Base-by-base conservation (phyloP, 1,284 basidiomycete species). In the Rhizoctonia solani region DNA sequence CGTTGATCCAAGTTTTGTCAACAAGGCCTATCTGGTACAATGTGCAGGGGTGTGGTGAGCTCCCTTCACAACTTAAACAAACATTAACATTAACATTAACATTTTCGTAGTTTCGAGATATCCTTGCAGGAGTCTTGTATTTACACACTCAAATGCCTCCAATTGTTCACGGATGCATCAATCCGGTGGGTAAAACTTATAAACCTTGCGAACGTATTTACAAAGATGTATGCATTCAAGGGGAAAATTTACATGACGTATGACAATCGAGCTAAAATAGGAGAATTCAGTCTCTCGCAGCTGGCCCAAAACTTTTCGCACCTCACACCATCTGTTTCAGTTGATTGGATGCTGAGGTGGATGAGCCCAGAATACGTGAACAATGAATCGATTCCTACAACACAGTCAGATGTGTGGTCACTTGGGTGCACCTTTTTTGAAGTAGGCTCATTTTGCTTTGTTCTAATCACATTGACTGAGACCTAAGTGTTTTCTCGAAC, bases 151-250 rank as follows among this genome's bases (percentile, higher is more conserved):
- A 29, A 5, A 19, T 19, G 6, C 65, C 65, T 32, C 23, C 32
- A 1, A 55, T 66, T 32, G 65, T 39, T 13, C 65, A 66, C 42
- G 65, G 65, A 29, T 47, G 37, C 21, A 27, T 66, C 34, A 55
- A 66, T 13, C 52, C 65, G 5, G 54, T 56, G 5, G 19, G 41
- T 27, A n/a, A 25, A 29, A 19, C 44, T 19, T 39, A 44, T 6
- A 14, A 19, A 39, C 16, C 16, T 6, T 25, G 27, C n/a, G n/a
- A n/a, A n/a, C n/a, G 54, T 13, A 6, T 27, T 42, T 25, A 41
- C 13, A 27, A 25, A 27, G 23, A 19, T 21, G 14, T n/a, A 55
- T 2, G n/a, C n/a, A n/a, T n/a, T n/a, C n/a, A 6, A 56, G 54
- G 25, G 41, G 21, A 56, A 56, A n/a, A 44, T 56, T 9, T 56